Evolutionary conservation across 257 asterid species (phyloP).

Genomic region (Orobanche coerulescens): DNA sequence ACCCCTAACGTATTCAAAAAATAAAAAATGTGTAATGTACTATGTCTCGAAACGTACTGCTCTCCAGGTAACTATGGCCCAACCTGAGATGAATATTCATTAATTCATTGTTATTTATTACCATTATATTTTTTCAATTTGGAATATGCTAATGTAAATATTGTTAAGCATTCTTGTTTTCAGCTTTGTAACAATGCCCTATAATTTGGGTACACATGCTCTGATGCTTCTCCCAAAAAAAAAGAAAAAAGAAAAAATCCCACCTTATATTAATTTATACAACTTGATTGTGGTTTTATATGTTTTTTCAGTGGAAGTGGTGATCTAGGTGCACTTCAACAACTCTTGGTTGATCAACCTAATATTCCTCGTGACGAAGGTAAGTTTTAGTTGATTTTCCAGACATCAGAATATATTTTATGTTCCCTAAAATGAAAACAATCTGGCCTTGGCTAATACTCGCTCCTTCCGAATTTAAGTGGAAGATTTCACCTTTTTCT

Average conservation of each 20-base stretch:
- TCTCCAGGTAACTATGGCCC: no score
- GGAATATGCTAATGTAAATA: background rate
- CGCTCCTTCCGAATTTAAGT: no score
- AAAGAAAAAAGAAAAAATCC: no score
- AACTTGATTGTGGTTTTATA: background rate
- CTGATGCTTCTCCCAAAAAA: constrained; percentile 5
- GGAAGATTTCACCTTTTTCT: no score
- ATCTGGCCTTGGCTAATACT: background rate
- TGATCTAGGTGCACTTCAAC: constrained; percentile 53
- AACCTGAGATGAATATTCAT: no score
- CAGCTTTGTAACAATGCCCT: background rate
- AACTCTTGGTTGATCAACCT: constrained; percentile 74
- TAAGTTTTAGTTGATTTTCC: constrained; percentile 11
- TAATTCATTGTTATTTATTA: no score
- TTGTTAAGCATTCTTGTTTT: background rate
- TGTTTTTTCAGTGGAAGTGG: constrained; percentile 43
- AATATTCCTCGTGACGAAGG: constrained; percentile 79
- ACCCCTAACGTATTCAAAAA: no score
- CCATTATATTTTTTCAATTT: background rate
- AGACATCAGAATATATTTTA: background rate
- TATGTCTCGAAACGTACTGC: no score
- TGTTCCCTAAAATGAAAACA: background rate
- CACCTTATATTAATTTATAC: background rate
- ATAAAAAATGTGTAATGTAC: no score
- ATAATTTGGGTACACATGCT: background rate